Conservation (phyloP, 106 monocot species). For the Dendrobium nobile region DNA sequence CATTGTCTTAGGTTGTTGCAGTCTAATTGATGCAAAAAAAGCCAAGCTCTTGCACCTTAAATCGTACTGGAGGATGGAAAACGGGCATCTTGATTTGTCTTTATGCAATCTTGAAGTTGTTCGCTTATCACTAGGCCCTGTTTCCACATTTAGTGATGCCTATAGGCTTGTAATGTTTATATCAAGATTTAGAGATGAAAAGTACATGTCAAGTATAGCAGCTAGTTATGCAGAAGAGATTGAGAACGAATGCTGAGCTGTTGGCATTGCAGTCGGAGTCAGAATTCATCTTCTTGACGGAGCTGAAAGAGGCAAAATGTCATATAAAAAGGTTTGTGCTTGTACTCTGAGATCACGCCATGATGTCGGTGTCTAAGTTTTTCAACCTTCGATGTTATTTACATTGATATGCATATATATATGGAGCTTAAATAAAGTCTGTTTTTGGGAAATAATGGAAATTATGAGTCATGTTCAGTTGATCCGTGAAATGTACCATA, state of each 20-base stretch:
- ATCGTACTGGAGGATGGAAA: slow-evolving; percentile 7
- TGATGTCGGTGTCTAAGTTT: too few species aligned
- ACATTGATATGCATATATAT: too few species aligned
- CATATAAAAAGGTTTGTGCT: too few species aligned
- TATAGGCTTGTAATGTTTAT: slow-evolving; percentile 26
- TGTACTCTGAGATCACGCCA: too few species aligned
- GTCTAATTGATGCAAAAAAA: not conserved
- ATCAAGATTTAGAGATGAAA: slow-evolving; percentile 21
- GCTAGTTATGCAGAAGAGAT: slow-evolving; percentile 21
- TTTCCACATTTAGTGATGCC: slow-evolving; percentile 20
- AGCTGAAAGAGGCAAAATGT: too few species aligned
- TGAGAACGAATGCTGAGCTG: slow-evolving; percentile 10
- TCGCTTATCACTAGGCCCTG: slow-evolving; percentile 19
- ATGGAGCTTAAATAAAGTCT: too few species aligned
- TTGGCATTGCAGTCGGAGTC: not conserved
- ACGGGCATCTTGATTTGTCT: not conserved
- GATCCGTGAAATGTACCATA: too few species aligned
- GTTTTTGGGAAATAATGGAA: too few species aligned
- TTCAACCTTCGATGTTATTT: too few species aligned
- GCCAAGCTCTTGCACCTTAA: not conserved
- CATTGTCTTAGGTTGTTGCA: slow-evolving; percentile 14
- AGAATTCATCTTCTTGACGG: not conserved
- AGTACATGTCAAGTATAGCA: slow-evolving; percentile 25
- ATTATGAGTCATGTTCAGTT: too few species aligned
- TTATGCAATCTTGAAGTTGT: not conserved